A percentile compares a stretch with the other conserved stretches of the same genome.
Evolutionary conservation across 2,329 filamentous ascomycete species (phyloP).

Genomic region (Cytospora chrysosperma): DNA sequence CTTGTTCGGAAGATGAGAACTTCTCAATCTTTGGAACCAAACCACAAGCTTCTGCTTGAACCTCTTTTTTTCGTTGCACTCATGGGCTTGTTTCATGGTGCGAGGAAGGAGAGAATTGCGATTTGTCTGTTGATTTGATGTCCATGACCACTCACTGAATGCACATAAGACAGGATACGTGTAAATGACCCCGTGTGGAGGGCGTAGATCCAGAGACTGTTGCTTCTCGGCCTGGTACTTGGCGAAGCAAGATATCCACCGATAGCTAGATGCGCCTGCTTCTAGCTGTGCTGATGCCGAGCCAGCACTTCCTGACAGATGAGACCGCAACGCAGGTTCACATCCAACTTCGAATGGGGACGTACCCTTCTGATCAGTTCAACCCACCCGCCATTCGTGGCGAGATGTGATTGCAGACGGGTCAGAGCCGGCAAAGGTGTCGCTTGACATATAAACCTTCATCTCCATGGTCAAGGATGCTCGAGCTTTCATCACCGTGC

Average conservation of each 20-base stretch:
- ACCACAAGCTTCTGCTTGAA: background rate
- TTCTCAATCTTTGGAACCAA: slow-evolving; percentile 6
- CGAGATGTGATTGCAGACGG: too few relatives aligned
- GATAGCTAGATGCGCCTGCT: background rate
- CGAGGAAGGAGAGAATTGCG: slow-evolving; percentile 52
- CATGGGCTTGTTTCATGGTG: slow-evolving; percentile 45
- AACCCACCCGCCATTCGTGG: too few relatives aligned
- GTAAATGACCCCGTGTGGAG: background rate
- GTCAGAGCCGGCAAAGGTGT: too few relatives aligned
- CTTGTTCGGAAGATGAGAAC: slow-evolving; percentile 10
- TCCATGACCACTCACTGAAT: background rate
- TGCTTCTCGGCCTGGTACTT: background rate
- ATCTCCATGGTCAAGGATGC: too few relatives aligned
- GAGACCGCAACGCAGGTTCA: background rate
- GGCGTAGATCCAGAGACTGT: too few relatives aligned
- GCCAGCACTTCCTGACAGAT: background rate
- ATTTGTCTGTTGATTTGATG: background rate
- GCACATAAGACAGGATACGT: too few relatives aligned
- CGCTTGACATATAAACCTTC: too few relatives aligned
- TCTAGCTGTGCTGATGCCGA: too few relatives aligned
- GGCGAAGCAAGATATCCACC: background rate
- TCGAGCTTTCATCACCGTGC: too few relatives aligned
- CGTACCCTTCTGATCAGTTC: too few relatives aligned
- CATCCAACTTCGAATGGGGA: too few relatives aligned
- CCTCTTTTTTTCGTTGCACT: slow-evolving; percentile 56